phyloP scores from a whole-genome alignment of 2,329 filamentous ascomycete genomes.

The Trichoderma semiorbis region DNA sequence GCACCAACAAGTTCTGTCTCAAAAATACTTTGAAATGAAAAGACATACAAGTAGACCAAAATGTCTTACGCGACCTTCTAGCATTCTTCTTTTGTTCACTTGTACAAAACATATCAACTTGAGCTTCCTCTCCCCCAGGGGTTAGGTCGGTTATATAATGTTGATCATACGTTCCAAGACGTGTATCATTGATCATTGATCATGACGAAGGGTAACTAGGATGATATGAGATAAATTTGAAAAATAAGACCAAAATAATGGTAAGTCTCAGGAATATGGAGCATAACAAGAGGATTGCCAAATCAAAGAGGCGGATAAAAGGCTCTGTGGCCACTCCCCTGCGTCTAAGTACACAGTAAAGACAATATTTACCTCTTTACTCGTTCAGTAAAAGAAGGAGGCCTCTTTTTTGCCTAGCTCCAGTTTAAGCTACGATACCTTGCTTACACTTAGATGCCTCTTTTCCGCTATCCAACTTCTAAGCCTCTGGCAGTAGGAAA shows the following conservation, averaged over 20 bases:
- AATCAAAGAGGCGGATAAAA: background rate
- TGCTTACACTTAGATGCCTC: background rate
- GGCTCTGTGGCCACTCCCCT: background rate
- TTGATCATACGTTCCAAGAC: no score
- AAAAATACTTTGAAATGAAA: no score
- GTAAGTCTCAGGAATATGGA: background rate
- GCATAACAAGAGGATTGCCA: accelerated
- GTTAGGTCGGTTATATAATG: no score
- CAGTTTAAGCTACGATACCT: background rate
- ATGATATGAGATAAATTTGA: background rate
- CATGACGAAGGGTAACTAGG: no score
- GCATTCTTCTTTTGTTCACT: no score
- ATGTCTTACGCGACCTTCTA: no score
- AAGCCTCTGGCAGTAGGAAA: background rate
- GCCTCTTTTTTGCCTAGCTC: background rate
- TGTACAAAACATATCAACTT: no score
- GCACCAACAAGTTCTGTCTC: no score
- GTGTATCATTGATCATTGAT: no score
- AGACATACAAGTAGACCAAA: no score
- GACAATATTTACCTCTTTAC: background rate
- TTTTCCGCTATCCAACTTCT: background rate
- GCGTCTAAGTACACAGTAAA: background rate
- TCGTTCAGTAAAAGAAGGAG: background rate
- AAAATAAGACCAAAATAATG: no score
- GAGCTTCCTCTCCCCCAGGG: no score